A percentile compares a stretch with the other conserved stretches of the same genome.
These are phyloP conservation scores for Tympanopsis confertula DNA, from an alignment of 2,329 filamentous ascomycete species.

Conservation along the genomic window DNA sequence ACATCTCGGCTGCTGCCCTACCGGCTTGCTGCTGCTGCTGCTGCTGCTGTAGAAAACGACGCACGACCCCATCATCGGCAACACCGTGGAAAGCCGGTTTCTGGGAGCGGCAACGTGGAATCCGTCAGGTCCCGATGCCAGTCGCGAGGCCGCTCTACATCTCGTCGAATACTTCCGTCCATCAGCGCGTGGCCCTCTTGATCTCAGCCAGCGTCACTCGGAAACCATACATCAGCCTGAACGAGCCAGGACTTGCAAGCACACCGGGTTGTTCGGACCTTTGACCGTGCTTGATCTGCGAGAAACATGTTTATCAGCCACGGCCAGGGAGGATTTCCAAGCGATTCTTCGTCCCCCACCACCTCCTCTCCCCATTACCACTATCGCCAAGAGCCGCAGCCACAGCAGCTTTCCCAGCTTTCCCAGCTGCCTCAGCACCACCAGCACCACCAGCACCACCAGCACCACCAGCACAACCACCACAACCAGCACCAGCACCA, in stretches of 20 bases:
- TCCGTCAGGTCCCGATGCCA: no score
- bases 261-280: not conserved
- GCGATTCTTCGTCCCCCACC: not conserved
- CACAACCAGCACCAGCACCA: not conserved
- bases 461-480: not conserved
- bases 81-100: no score
- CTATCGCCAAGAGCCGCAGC: not conserved
- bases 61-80: no score
- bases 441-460: not conserved
- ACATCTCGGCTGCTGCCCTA: no score
- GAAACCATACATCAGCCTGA: not conserved
- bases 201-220: not conserved
- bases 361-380: not conserved
- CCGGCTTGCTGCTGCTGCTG: no score
- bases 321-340: not conserved
- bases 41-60: no score
- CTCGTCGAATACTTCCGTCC: not conserved
- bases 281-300: not conserved
- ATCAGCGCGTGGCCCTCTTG: not conserved
- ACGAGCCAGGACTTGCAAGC: not conserved
- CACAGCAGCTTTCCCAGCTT: not conserved
- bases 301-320: not conserved
- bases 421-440: not conserved
- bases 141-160: no score
- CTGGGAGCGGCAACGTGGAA: no score